These are phyloP conservation scores for Geotrichum histeridarum DNA, from an alignment of 1,139 yeast genomes.

Conservation along the genomic window DNA sequence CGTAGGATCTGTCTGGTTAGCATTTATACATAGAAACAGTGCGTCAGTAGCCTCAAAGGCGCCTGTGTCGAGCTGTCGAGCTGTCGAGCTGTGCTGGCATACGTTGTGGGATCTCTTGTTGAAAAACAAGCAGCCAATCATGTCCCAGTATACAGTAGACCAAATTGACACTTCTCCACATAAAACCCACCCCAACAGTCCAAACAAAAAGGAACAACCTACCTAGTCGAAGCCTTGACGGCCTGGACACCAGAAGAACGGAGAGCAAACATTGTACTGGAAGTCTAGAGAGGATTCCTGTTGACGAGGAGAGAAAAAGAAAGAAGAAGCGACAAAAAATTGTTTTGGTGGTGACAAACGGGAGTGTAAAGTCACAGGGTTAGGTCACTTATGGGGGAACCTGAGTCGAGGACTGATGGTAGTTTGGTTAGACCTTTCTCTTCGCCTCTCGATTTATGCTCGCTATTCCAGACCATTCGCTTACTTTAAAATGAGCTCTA, in stretches of 20 bases:
- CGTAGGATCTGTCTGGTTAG: constrained; percentile 66
- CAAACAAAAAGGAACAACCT: constrained; percentile 9
- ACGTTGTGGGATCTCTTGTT: neutral
- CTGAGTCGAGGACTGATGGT: neutral
- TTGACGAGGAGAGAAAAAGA: no score
- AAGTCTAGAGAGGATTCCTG: no score
- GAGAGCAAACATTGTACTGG: constrained; percentile 29
- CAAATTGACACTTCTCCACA: neutral
- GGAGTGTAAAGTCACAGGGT: neutral
- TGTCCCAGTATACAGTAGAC: neutral
- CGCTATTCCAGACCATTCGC: neutral
- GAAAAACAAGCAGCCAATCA: neutral
- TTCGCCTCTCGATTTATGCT: no score
- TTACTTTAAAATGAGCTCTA: constrained; percentile 36
- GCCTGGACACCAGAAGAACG: constrained; percentile 31
- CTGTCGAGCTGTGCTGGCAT: no score
- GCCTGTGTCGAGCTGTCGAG: no score
- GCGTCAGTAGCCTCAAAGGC: neutral
- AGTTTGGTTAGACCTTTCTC: neutral
- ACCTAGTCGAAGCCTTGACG: constrained; percentile 25
- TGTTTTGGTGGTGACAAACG: neutral
- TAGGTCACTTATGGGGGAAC: neutral
- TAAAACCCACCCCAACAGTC: no score
- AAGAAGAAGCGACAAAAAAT: neutral
- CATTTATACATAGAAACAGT: neutral